phyloP scores from a whole-genome alignment of 345 rosid genomes.

The Ceriops tagal region DNA sequence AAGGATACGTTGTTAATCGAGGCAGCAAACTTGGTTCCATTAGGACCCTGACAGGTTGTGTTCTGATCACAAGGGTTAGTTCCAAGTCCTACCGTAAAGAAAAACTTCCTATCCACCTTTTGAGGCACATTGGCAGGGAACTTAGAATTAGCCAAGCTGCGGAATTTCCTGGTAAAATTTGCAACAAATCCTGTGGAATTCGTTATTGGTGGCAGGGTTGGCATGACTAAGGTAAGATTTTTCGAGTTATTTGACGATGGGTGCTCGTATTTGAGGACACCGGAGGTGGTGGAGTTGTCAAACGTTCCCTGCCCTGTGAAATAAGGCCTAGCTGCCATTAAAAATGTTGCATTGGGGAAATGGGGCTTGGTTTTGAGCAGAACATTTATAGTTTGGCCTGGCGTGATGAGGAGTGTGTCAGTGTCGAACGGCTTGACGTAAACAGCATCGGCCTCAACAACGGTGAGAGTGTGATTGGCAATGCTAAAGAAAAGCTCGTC shows the following conservation, averaged over 20 bases:
- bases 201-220: conserved; percentile 17
- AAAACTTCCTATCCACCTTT: conserved; percentile 20
- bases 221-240: conserved; percentile 10
- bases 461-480: conserved; percentile 24
- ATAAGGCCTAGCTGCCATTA: conserved; percentile 27
- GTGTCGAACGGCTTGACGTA: conserved; percentile 25
- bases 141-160: conserved; percentile 16
- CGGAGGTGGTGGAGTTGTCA: conserved; percentile 24
- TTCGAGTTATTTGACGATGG: background rate
- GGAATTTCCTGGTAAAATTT: conserved; percentile 20
- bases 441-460: conserved; percentile 23
- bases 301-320: conserved; percentile 20
- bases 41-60: conserved; percentile 30
- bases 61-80: conserved; percentile 18
- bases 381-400: conserved; percentile 32
- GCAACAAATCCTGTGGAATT: conserved; percentile 20
- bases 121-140: conserved; percentile 27
- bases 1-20: conserved; percentile 24
- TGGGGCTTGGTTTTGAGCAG: conserved; percentile 25
- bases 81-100: conserved; percentile 28
- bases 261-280: conserved; percentile 19
- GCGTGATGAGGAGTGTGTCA: conserved; percentile 17
- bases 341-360: conserved; percentile 24
- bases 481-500: conserved; percentile 34
- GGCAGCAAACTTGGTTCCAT: conserved; percentile 26